phyloP scores from a whole-genome alignment of 2,329 filamentous ascomycete species.

The Aureobasidium sp. region DNA sequence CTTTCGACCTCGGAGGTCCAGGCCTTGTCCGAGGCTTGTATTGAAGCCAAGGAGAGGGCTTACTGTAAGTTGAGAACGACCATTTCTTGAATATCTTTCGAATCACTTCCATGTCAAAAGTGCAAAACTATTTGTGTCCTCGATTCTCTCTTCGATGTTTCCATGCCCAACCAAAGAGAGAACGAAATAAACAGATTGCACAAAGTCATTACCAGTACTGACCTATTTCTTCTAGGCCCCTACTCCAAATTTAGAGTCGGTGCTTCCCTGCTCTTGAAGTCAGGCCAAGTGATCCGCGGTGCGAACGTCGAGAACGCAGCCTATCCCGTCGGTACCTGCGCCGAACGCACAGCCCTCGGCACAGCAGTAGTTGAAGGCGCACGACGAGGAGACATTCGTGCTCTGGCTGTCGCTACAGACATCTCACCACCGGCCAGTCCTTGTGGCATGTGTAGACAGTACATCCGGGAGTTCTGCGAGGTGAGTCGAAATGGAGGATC shows the following conservation, averaged over 20 bases:
- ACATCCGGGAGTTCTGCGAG: constrained; percentile 45
- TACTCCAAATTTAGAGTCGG: constrained; percentile 92
- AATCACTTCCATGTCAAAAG: background rate
- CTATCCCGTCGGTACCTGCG: constrained; percentile 92
- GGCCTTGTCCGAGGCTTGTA: constrained; percentile 53
- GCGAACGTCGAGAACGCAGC: constrained; percentile 90
- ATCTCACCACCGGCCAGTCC: constrained; percentile 46
- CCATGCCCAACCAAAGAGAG: background rate
- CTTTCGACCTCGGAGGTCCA: constrained; percentile 58
- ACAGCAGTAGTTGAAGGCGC: constrained; percentile 57
- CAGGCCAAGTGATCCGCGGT: constrained; percentile 50
- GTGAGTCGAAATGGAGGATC: constrained; percentile 20
- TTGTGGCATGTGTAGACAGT: constrained; percentile 94
- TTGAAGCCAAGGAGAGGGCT: constrained; percentile 65
- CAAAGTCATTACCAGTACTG: background rate
- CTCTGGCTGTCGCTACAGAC: constrained; percentile 79
- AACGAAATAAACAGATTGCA: background rate
- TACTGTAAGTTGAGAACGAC: constrained; percentile 56
- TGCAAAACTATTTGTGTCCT: no score
- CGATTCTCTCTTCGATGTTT: no score
- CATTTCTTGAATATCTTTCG: background rate
- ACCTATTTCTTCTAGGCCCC: constrained; percentile 44
- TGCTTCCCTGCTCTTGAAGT: constrained; percentile 59
- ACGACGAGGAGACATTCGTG: constrained; percentile 54
- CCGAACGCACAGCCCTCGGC: constrained; percentile 81